A percentile compares a stretch with the other conserved stretches of the same genome.
phyloP scores from a whole-genome alignment of 345 rosid species.

The Ricinus communis region DNA sequence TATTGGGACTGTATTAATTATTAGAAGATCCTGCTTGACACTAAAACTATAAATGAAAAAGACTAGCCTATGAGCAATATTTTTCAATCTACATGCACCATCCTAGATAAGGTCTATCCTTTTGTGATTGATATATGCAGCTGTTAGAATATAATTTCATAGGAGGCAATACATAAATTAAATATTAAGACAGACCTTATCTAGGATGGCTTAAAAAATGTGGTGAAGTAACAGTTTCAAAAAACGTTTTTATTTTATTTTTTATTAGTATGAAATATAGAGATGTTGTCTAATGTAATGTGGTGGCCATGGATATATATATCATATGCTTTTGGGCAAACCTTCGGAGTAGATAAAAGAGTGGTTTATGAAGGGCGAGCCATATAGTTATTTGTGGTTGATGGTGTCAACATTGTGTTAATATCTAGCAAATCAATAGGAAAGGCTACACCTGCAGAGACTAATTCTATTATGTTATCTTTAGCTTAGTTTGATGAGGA shows the following conservation, averaged over 20 bases:
- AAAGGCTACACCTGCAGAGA: too few species aligned
- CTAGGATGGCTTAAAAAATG: background rate
- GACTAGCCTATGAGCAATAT: too few species aligned
- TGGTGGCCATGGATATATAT: background rate
- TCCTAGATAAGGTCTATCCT: background rate
- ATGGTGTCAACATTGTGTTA: too few species aligned
- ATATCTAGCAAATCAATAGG: too few species aligned
- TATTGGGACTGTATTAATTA: too few species aligned
- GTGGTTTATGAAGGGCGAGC: background rate
- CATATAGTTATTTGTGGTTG: background rate
- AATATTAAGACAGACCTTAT: background rate
- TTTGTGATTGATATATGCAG: background rate
- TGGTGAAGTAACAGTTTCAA: too few species aligned
- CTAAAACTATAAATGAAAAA: too few species aligned
- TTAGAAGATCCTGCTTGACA: too few species aligned
- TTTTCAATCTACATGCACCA: background rate
- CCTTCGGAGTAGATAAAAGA: background rate
- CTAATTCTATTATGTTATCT: too few species aligned
- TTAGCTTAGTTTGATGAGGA: too few species aligned
- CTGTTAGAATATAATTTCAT: background rate
- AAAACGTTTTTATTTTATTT: background rate
- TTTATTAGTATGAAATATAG: background rate
- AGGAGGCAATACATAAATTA: background rate
- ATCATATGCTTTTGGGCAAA: background rate
- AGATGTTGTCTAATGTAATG: background rate